Evolutionary conservation across 2,329 filamentous ascomycete species (phyloP).

Genomic region (Plenodomus lindquistii): DNA sequence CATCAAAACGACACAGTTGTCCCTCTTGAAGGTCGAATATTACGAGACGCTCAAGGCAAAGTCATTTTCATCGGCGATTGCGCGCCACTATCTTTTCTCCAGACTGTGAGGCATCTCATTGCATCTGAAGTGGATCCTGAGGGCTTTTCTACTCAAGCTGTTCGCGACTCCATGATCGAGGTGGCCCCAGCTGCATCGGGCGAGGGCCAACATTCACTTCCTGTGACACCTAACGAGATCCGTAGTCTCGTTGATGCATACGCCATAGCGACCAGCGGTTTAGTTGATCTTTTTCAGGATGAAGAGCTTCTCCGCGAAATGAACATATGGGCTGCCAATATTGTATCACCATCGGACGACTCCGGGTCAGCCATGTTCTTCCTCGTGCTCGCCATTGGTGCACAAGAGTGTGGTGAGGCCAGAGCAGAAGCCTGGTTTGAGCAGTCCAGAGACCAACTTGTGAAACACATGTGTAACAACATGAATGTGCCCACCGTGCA

Average conservation of each 20-base stretch:
- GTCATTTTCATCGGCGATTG: slow-evolving; percentile 60
- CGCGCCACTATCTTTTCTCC: slow-evolving; percentile 57
- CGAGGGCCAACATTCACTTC: slow-evolving; percentile 16
- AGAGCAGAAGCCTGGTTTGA: slow-evolving; percentile 54
- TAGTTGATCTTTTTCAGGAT: slow-evolving; percentile 54
- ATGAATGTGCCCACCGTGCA: slow-evolving; percentile 57
- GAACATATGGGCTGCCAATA: slow-evolving; percentile 27
- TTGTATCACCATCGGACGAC: slow-evolving; percentile 38
- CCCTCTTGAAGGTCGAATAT: slow-evolving; percentile 50
- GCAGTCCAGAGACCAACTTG: slow-evolving; percentile 50
- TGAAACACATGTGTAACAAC: slow-evolving; percentile 53
- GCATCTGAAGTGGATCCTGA: slow-evolving; percentile 41
- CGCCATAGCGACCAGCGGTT: slow-evolving; percentile 51
- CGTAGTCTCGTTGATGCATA: slow-evolving; percentile 50
- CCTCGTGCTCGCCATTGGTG: slow-evolving; percentile 56
- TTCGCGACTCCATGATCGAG: slow-evolving; percentile 37
- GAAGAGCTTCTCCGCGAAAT: slow-evolving; percentile 38
- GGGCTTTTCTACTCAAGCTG: slow-evolving; percentile 23
- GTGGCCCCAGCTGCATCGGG: slow-evolving; percentile 30
- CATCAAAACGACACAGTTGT: slow-evolving; percentile 48
- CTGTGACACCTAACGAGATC: slow-evolving; percentile 45
- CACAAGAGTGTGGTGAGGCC: slow-evolving; percentile 48
- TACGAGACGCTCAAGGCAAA: slow-evolving; percentile 58
- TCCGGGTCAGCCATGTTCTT: slow-evolving; percentile 55
- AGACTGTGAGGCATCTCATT: slow-evolving; percentile 57